phyloP scores from a whole-genome alignment of 1,139 yeast genomes.

The Yamadazyma friedrichii region DNA sequence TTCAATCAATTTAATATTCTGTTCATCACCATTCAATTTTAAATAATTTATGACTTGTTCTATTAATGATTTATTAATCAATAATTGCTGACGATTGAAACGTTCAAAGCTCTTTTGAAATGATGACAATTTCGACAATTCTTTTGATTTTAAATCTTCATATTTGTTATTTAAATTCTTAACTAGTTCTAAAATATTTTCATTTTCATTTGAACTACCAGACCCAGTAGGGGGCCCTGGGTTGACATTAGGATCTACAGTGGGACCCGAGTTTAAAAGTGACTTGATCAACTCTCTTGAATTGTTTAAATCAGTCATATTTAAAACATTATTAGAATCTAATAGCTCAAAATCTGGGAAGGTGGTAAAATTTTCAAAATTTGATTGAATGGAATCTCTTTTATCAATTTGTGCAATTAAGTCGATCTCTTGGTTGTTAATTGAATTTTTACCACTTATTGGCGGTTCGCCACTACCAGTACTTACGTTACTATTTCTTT shows the following conservation, averaged over 20 bases:
- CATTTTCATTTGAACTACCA: too few species aligned
- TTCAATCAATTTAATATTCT: neutral
- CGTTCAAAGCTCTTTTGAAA: neutral
- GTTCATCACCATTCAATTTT: constrained; percentile 2
- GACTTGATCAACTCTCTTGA: neutral
- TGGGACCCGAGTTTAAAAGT: neutral
- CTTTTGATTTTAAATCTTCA: neutral
- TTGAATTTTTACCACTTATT: too few species aligned
- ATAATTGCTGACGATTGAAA: constrained; percentile 1
- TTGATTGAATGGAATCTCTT: too few species aligned
- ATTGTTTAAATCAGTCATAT: neutral
- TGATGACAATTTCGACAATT: neutral
- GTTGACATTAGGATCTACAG: neutral
- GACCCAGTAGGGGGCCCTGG: too few species aligned
- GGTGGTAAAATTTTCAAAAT: too few species aligned
- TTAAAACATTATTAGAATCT: neutral
- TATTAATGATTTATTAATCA: constrained; percentile 4
- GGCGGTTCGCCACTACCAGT: too few species aligned
- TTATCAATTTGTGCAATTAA: too few species aligned
- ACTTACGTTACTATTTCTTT: too few species aligned
- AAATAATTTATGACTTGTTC: constrained; percentile 4
- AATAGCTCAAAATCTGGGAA: too few species aligned
- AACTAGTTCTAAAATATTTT: constrained; percentile 1
- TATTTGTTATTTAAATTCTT: constrained; percentile 1
- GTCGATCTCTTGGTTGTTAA: too few species aligned